Evolutionary conservation across 768 basidiomycete species (phyloP), one percentile per base, ranked within the genome.

Genomic region (Trametes meyenii): DNA sequence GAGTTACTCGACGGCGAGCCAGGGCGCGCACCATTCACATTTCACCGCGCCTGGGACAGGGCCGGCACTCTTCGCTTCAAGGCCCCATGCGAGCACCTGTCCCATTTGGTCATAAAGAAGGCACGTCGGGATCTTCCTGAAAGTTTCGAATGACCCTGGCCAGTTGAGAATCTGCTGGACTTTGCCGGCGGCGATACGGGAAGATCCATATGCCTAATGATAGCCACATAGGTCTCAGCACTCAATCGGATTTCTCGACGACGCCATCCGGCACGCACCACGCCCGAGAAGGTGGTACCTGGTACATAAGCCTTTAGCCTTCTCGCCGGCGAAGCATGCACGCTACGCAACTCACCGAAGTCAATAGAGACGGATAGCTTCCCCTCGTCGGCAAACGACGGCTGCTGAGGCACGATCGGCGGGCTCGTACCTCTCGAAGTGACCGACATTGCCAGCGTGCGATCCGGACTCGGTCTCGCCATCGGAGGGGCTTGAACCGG

Each of bases 221-320:
- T 39, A 51, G 33, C 23, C 29, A 7, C 5, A 46, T 23, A 21
- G 19, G 21, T 19, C 29, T 55, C 48, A 57, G 43, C 43, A 52
- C 29, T 35, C 36, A 43, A 36, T 48, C 46, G 44, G 13, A 21
- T 24, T 35, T 19, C 17, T n/a, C 13, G 24, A n/a, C 16, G 14
- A 36, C 21, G 38, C 36, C 51, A 40, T 43, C 50, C n/a, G 43
- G 19, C 48, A 83, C 90, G 75, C 72, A 92, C 91, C 61, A 94
- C 88, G 61, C 92, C 92, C 24, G 91, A 92, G 75, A 92, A 93
- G 4, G 90, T 94, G 2, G 92, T 93, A 74, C 91, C 91, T 92
- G 66, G 26, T 26, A 39, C 42, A 59, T 33, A 33, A 51, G 48
- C 50, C 52, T 60, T 50, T 45, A 56, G 54, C 33, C 61, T 62